Evolutionary conservation across 2,329 filamentous ascomycete species (phyloP), one percentile per base, ranked within the genome.

Genomic region (Penicillium sp.): DNA sequence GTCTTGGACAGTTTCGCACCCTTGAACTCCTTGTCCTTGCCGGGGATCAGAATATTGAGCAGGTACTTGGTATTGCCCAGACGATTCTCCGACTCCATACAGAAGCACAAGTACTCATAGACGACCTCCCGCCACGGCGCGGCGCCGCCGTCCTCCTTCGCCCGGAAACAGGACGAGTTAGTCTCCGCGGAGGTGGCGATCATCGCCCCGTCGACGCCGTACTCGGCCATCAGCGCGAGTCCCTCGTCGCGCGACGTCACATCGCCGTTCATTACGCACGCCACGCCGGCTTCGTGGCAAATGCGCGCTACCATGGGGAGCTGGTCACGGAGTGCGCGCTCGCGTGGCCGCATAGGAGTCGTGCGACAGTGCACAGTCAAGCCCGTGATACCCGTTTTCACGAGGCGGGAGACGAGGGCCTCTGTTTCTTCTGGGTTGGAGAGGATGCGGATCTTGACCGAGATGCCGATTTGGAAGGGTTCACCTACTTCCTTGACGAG

Each of bases 291-390:
- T 62, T 92, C 87, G 61, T 83, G 86, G 69, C 94, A 99, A 1
- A 96, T 81, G 5, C 85, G 79, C 1, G 84, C 88, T 45, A 99
- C 82, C 89, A 96, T 96, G 56, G 82, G 82, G 58, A 99, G 79
- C 74, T 97, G 92, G 24, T 86, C 87, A 18, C 94, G 85, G 56
- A 97, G 91, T 3, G 93, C 94, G 24, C 86, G 83, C 75, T 97
- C 92, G 46, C 92, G 82, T 2, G 93, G 92, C 37, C 94, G 85
- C 94, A 99, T 99, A 1, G 92, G 90, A 6, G 92, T 93, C 0
- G 94, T 99, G 24, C 94, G 90, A 76, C 94, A 99, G 78, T 99
- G 94, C 1, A 99, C 85, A 0, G 94, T 97, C 61, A 99, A 78
- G 0, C 89, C 92, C 2, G 88, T 94, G 71, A 99, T 97, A 2